Evolutionary conservation across 1,284 basidiomycete species (phyloP), one percentile per base, ranked within the genome.

Genomic region (Pseudozyma tsukubaensis): DNA sequence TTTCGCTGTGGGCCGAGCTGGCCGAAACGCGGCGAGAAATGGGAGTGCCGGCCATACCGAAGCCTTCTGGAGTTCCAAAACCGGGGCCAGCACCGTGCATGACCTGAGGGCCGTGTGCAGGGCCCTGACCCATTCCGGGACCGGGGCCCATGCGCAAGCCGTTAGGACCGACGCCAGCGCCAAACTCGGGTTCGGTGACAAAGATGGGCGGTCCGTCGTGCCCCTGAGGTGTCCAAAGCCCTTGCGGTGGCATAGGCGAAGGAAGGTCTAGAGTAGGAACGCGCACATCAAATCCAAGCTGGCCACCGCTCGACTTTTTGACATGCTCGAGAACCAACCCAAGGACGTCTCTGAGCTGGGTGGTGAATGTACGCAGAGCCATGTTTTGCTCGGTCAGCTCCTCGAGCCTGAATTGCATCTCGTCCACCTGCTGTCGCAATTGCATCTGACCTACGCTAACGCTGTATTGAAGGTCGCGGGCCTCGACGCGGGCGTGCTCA

Each of bases 191-290:
- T 56, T 79, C 78, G 16, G 78, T 79, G 32, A 79, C 67, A 57
- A 79, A 79, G 47, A 79, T 79, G 4, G 78, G 72, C 24, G 78
- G 78, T n/a, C 76, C 69, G 36, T 79, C 78, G 42, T 77, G 74
- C 21, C 59, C 59, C 55, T 72, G 69, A n/a, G 68, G 73, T 21
- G 68, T 71, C 73, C 73, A 71, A 16, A 76, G 43, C 0, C 68
- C 75, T 39, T 66, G 61, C 14, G 63, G 67, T 18, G 77, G 77
- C 57, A 70, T 77, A 4, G 75, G 69, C 19, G 61, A 72, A 4
- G 76, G 72, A 12, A 78, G 47, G 37, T 79, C 78, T n/a, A 65
- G 61, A 16, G 66, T 68, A 1, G 67, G 76, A 16, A 78, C 55
- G 24, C 68, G 57, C 18, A 70, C 64, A n/a, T 79, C 78, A 24